Evolutionary conservation across 768 basidiomycete species (phyloP).

Genomic region (Tephrocybe sp.): DNA sequence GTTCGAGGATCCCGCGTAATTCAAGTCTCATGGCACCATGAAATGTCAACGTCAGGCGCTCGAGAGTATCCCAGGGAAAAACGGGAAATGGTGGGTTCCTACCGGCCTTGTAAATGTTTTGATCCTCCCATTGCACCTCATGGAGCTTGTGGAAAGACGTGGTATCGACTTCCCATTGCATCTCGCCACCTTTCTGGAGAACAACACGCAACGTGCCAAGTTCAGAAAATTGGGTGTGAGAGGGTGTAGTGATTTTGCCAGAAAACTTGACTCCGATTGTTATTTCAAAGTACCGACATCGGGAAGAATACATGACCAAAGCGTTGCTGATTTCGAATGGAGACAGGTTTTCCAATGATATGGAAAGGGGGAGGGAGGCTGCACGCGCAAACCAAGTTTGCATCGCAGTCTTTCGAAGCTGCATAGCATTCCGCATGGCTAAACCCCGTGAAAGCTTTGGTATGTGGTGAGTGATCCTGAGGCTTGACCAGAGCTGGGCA

Average conservation of each 20-base stretch:
- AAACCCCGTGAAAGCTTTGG: neutral
- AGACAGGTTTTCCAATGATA: constrained; percentile 1
- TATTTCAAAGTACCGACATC: constrained; percentile 7
- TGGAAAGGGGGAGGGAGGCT: constrained; percentile 6
- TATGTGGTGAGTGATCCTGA: neutral
- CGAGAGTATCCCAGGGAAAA: constrained; percentile 4
- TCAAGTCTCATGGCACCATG: neutral
- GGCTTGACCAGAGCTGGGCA: constrained; percentile 7
- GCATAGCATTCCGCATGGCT: neutral
- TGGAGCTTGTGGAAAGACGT: neutral
- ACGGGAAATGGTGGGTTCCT: neutral
- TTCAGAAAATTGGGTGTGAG: neutral
- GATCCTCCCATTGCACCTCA: constrained; percentile 9
- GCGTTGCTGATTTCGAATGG: neutral
- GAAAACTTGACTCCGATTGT: neutral
- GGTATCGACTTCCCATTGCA: neutral
- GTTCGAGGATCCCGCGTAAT: constrained; percentile 3
- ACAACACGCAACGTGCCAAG: constrained; percentile 5
- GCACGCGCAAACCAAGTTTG: constrained; percentile 8
- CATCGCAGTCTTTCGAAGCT: neutral
- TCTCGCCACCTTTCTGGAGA: neutral
- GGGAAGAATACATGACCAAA: neutral
- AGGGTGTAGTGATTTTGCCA: neutral
- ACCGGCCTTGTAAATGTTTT: neutral
- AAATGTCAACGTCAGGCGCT: constrained; percentile 4